These are phyloP conservation scores for Ascosphaera acerosa DNA, from an alignment of 2,329 filamentous ascomycete species.

Conservation along the genomic window DNA sequence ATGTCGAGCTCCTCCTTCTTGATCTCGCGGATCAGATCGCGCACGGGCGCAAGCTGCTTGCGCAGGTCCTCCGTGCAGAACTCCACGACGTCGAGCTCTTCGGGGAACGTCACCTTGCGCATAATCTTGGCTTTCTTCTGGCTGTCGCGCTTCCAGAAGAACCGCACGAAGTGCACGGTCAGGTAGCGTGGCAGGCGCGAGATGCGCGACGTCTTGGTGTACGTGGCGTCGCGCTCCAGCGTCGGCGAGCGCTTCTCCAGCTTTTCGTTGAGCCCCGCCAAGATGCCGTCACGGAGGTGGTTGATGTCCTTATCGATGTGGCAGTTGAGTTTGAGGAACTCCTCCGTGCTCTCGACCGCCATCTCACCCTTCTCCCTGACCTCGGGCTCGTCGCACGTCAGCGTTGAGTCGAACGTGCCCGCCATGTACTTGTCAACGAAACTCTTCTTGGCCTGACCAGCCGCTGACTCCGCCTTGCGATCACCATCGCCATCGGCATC, in stretches of 20 bases:
- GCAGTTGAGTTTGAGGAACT: slow-evolving; percentile 83
- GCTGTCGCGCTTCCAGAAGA: slow-evolving; percentile 89
- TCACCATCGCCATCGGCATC: slow-evolving; percentile 16
- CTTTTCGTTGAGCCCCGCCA: slow-evolving; percentile 59
- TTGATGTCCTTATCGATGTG: slow-evolving; percentile 76
- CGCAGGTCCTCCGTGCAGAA: slow-evolving; percentile 84
- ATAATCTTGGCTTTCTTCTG: slow-evolving; percentile 99
- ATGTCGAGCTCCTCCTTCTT: slow-evolving; percentile 88
- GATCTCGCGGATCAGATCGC: slow-evolving; percentile 86
- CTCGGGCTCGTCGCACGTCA: slow-evolving; percentile 60
- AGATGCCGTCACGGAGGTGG: slow-evolving; percentile 70
- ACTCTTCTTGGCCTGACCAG: no score
- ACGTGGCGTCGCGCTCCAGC: slow-evolving; percentile 52
- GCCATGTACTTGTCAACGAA: slow-evolving; percentile 84
- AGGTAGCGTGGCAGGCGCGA: slow-evolving; percentile 81
- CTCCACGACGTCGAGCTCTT: slow-evolving; percentile 77
- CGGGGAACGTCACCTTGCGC: slow-evolving; percentile 91
- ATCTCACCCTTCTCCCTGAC: slow-evolving; percentile 53
- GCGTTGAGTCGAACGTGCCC: slow-evolving; percentile 50
- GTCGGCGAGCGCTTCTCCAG: slow-evolving; percentile 69
- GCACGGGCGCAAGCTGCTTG: slow-evolving; percentile 63
- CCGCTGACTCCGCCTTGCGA: slow-evolving; percentile 19
- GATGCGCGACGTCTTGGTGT: slow-evolving; percentile 81
- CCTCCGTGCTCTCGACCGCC: slow-evolving; percentile 39
- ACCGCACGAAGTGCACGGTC: slow-evolving; percentile 89